A percentile compares a stretch with the other conserved stretches of the same genome.
Evolutionary conservation across 306 rosid genomes (phyloP).

Genomic region (Sicyos edulis): DNA sequence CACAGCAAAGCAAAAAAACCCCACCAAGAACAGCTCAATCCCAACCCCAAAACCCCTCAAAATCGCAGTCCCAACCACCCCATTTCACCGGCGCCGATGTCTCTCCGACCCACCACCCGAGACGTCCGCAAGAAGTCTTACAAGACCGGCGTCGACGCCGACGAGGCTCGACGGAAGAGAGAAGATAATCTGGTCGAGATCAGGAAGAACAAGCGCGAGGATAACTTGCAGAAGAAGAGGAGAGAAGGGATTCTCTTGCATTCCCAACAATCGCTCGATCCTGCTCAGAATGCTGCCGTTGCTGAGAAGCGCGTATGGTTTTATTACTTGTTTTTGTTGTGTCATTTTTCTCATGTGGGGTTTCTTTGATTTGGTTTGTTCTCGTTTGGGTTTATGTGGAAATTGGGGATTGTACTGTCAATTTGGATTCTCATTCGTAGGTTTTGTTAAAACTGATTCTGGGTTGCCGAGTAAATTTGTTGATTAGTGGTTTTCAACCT

Average conservation of each 20-base stretch:
- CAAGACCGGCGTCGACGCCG: constrained; percentile 59
- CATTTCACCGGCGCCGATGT: constrained; percentile 32
- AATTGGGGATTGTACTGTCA: background rate
- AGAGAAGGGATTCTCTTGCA: constrained; percentile 43
- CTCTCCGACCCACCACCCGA: constrained; percentile 52
- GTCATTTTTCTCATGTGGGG: background rate
- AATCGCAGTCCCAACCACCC: background rate
- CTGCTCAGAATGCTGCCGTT: too few species aligned
- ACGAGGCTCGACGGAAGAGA: constrained; percentile 54
- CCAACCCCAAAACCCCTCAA: background rate
- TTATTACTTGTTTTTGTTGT: background rate
- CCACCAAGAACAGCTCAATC: constrained; percentile 7
- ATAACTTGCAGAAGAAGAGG: constrained; percentile 52
- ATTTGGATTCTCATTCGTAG: constrained; percentile 15
- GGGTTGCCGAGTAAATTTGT: constrained; percentile 1
- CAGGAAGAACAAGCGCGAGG: constrained; percentile 65
- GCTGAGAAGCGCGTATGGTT: constrained; percentile 39
- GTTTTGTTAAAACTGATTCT: constrained; percentile 12
- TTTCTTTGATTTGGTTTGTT: background rate
- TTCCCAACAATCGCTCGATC: constrained; percentile 42
- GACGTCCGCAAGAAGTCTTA: constrained; percentile 57
- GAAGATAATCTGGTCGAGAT: constrained; percentile 57
- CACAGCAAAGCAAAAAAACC: background rate
- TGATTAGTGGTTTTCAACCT: background rate
- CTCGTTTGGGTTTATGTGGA: background rate